Conservation (phyloP, 2,329 filamentous ascomycete species). For the Lojkania enalia region DNA sequence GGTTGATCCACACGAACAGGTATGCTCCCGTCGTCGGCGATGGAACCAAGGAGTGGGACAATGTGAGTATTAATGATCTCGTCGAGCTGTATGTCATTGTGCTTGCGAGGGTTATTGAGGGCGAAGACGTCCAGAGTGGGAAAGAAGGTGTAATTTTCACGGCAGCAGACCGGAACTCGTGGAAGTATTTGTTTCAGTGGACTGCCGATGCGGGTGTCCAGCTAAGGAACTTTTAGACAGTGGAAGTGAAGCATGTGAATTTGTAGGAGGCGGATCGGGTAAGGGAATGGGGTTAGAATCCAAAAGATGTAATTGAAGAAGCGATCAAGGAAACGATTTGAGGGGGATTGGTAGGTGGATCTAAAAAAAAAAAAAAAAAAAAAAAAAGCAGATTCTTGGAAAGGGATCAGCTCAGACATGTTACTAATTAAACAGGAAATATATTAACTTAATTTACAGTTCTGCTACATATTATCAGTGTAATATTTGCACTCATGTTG, state of each 20-base stretch:
- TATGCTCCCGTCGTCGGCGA: slow-evolving; percentile 41
- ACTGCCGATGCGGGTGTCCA: slow-evolving; percentile 41
- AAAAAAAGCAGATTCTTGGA: too few relatives aligned
- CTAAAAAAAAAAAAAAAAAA: too few relatives aligned
- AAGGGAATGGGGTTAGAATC: slow-evolving; percentile 17
- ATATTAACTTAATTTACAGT: too few relatives aligned
- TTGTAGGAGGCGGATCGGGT: slow-evolving; percentile 32
- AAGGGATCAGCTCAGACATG: too few relatives aligned
- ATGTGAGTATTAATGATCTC: slow-evolving; percentile 53
- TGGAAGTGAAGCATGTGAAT: slow-evolving; percentile 26
- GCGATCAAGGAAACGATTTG: slow-evolving; percentile 12
- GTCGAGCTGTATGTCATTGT: slow-evolving; percentile 48
- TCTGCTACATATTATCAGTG: too few relatives aligned
- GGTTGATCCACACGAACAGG: slow-evolving; percentile 35
- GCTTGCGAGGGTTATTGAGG: slow-evolving; percentile 36
- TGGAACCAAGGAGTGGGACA: slow-evolving; percentile 46
- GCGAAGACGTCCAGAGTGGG: slow-evolving; percentile 39
- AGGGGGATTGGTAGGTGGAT: slow-evolving; percentile 7
- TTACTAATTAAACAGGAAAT: too few relatives aligned
- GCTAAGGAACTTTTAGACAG: slow-evolving; percentile 36
- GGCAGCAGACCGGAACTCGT: slow-evolving; percentile 46
- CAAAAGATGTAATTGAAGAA: slow-evolving; percentile 14
- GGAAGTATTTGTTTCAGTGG: slow-evolving; percentile 44
- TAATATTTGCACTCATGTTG: too few relatives aligned
- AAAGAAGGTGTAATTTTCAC: slow-evolving; percentile 51